Evolutionary conservation across 1,284 basidiomycete genomes (phyloP), one percentile per base, ranked within the genome.

Genomic region (Ceratobasidium sp.): DNA sequence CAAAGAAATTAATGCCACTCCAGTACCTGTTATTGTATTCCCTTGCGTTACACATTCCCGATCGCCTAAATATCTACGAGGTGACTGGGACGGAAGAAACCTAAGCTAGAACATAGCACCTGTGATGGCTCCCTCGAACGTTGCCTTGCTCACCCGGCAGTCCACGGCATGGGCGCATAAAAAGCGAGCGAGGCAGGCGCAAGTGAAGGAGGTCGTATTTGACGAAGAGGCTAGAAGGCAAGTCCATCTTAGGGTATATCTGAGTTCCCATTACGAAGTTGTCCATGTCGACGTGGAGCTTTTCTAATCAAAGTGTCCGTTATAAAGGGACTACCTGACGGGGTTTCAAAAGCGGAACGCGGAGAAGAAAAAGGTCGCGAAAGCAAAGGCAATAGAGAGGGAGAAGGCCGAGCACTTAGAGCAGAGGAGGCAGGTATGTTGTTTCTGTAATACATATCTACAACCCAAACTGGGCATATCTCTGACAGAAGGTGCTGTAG

Each of bases 341-440:
- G 94, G 94, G 19, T 96, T 96, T 82, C 91, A 91, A 81, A 95
- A 95, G 82, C 90, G 94, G 77, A 96, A 96, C 81, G 80, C 93
- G 64, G 88, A 88, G 78, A 92, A 91, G 81, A 87, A 90, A 79
- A 90, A 94, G 78, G 89, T 86, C 44, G 89, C 90, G 41, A 89
- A 88, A 79, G 87, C 88, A 79, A 91, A 87, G 81, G 91, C 91
- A 36, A 81, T 85, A 73, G 88, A 92, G 77, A 84, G 89, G 76
- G 90, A 93, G 79, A 93, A 92, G 80, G 86, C 88, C 79, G 88
- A 90, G 75, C 86, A 89, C 76, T 83, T 89, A n/a, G 89, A 93
- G 80, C 80, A 86, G 14, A 85, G 92, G 76, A 86, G 89, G 79
- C 90, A 94, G 85, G 93, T 93, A 76, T 53, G 85, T 82, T 51